Percentiles rank a stretch among this genome's conserved stretches.
Conservation (phyloP, 371 early-diverging fungal species). For the Choanephora cucurbitarum region DNA sequence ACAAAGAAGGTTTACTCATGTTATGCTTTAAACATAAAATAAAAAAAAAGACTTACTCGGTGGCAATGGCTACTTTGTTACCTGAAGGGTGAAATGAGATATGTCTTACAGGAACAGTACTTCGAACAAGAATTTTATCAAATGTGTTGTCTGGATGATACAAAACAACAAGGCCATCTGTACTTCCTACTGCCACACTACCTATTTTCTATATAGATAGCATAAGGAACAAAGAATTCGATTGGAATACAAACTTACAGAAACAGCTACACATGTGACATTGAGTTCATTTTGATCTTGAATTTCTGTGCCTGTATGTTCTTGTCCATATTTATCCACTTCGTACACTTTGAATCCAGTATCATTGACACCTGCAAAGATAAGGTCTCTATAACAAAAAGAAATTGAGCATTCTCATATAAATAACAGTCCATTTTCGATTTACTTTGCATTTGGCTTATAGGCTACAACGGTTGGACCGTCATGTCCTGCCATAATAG, state of each 20-base stretch:
- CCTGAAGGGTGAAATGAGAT: slow-evolving; percentile 35
- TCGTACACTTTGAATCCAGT: slow-evolving; percentile 22
- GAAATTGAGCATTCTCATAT: no score
- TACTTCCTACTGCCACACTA: slow-evolving; percentile 36
- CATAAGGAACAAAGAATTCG: no score
- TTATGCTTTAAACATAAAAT: no score
- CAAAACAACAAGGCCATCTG: slow-evolving; percentile 40
- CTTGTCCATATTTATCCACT: slow-evolving; percentile 14
- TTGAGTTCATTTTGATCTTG: slow-evolving; percentile 18
- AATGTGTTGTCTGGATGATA: slow-evolving; percentile 26
- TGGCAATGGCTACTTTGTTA: slow-evolving; percentile 40
- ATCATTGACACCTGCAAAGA: slow-evolving; percentile 22
- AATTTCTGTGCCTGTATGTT: slow-evolving; percentile 10
- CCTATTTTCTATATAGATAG: slow-evolving; percentile 15
- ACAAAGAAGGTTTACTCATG: no score
- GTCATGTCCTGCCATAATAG: not conserved
- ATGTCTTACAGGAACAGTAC: slow-evolving; percentile 37
- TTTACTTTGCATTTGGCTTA: slow-evolving; percentile 26
- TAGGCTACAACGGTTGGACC: slow-evolving; percentile 16
- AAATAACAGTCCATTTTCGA: no score
- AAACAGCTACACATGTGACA: slow-evolving; percentile 20
- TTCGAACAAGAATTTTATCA: slow-evolving; percentile 37
- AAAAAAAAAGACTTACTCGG: slow-evolving; percentile 53
- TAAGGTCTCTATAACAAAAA: slow-evolving; percentile 16
- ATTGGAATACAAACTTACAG: slow-evolving; percentile 13